Evolutionary conservation across 352 stramenopile genomes (phyloP).

Genomic region (Globisporangium perplexum): DNA sequence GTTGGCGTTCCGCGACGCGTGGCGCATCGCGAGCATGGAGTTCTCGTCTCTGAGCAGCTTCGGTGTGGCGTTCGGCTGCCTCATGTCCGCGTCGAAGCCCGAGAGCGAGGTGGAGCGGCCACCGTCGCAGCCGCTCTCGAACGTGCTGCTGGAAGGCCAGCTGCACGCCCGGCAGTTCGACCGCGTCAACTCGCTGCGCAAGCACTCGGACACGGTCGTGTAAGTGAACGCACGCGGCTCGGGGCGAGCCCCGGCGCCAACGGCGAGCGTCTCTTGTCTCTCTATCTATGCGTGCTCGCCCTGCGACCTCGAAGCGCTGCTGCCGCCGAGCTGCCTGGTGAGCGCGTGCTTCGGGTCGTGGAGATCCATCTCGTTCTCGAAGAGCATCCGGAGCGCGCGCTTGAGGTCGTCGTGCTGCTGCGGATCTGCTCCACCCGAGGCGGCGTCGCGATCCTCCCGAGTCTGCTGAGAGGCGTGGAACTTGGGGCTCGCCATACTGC

Average conservation of each 20-base stretch:
- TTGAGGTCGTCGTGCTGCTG: slow-evolving; percentile 13
- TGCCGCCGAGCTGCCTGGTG: slow-evolving; percentile 24
- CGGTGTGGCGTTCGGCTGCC: slow-evolving; percentile 28
- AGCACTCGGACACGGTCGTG: slow-evolving; percentile 33
- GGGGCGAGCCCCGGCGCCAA: too few relatives aligned
- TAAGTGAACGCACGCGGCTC: slow-evolving; percentile 2
- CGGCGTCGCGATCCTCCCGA: neutral
- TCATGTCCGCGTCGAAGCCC: slow-evolving; percentile 23
- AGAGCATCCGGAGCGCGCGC: slow-evolving; percentile 26
- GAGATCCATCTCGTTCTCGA: slow-evolving; percentile 41
- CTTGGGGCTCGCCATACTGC: slow-evolving; percentile 21
- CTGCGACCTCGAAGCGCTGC: neutral
- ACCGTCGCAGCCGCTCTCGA: slow-evolving; percentile 16
- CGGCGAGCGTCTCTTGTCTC: neutral
- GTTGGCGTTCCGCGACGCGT: slow-evolving; percentile 27
- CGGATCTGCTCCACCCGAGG: neutral
- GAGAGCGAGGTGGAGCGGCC: slow-evolving; percentile 10
- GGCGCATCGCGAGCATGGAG: slow-evolving; percentile 28
- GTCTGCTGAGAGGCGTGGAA: slow-evolving; percentile 4
- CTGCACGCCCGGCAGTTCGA: slow-evolving; percentile 35
- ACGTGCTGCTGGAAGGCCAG: slow-evolving; percentile 25
- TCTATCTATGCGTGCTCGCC: neutral
- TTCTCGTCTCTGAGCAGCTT: slow-evolving; percentile 38
- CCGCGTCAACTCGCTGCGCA: slow-evolving; percentile 23
- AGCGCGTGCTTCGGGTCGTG: slow-evolving; percentile 44